Percentiles rank a stretch among this genome's conserved stretches.
Conservation (phyloP, 768 basidiomycete species). For the Trametes cingulata region DNA sequence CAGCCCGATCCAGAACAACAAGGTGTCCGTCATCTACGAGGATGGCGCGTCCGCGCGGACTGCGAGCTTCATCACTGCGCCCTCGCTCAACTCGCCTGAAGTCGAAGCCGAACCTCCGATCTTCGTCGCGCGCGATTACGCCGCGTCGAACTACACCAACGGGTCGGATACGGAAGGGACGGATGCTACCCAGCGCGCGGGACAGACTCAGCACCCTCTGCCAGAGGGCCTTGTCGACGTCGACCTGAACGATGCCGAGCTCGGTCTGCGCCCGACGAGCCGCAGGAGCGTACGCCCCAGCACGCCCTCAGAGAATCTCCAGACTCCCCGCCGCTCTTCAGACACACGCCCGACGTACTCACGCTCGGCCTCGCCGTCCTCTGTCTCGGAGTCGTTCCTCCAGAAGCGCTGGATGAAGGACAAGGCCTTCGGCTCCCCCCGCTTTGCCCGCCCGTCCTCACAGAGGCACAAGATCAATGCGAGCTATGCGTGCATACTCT, state of each 20-base stretch:
- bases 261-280: constrained; percentile 2
- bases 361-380: constrained; percentile 16
- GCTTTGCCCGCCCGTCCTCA: constrained; percentile 13
- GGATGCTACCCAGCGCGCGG: constrained; percentile 1
- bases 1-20: constrained; percentile 22
- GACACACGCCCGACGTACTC: constrained; percentile 13
- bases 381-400: constrained; percentile 28
- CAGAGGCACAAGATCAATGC: neutral
- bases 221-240: constrained; percentile 21
- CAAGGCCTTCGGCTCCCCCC: constrained; percentile 27
- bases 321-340: constrained; percentile 18
- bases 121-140: constrained; percentile 18
- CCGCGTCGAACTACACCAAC: constrained; percentile 3
- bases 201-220: neutral
- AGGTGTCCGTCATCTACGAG: constrained; percentile 36
- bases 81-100: constrained; percentile 23
- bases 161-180: constrained; percentile 8
- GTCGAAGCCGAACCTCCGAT: constrained; percentile 9
- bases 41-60: constrained; percentile 27
- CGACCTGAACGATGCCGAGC: constrained; percentile 3
- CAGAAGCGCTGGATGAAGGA: constrained; percentile 32
- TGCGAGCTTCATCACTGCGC: constrained; percentile 38
- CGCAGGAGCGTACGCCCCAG: constrained; percentile 9
- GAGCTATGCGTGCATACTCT: constrained; percentile 47
- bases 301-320: constrained; percentile 10